Percentiles rank a stretch among this genome's conserved stretches.
Conservation (phyloP, 768 basidiomycete species). For the Amanita muscaria region DNA sequence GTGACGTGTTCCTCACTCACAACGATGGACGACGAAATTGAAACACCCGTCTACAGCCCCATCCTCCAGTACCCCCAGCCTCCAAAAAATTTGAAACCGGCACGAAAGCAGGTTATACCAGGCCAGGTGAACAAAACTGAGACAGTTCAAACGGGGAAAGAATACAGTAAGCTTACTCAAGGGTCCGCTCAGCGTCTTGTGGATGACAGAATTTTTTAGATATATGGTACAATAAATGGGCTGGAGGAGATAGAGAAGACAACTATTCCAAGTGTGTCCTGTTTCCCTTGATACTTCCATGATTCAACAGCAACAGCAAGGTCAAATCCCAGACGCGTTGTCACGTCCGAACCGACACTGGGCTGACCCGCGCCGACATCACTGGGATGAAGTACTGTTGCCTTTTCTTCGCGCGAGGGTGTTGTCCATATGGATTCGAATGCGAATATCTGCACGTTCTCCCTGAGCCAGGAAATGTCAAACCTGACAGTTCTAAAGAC, state of each 20-base stretch:
- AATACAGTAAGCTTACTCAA: slow-evolving; percentile 64
- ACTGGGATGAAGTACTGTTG: slow-evolving; percentile 90
- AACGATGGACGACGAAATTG: no score
- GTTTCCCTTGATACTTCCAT: background rate
- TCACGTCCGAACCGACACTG: slow-evolving; percentile 78
- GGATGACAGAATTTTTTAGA: slow-evolving; percentile 34
- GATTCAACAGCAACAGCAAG: slow-evolving; percentile 47
- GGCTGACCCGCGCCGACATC: slow-evolving; percentile 91
- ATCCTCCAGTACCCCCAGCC: slow-evolving; percentile 14
- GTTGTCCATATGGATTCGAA: slow-evolving; percentile 97
- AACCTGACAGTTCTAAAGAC: slow-evolving; percentile 92
- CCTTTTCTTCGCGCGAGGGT: slow-evolving; percentile 92
- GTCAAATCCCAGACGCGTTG: slow-evolving; percentile 91
- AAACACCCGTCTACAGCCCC: slow-evolving; percentile 1
- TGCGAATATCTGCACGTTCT: slow-evolving; percentile 93
- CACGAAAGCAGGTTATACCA: slow-evolving; percentile 86
- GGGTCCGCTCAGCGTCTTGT: background rate
- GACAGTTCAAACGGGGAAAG: slow-evolving; percentile 86
- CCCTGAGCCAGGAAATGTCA: slow-evolving; percentile 54
- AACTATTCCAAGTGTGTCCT: slow-evolving; percentile 81
- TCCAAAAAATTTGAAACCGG: slow-evolving; percentile 75
- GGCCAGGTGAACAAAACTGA: slow-evolving; percentile 89
- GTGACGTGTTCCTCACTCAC: no score
- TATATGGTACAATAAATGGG: slow-evolving; percentile 99
- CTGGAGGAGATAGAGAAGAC: slow-evolving; percentile 97